These are phyloP conservation scores for Aphanomyces euteiches DNA, from an alignment of 352 stramenopile genomes.

Conservation along the genomic window DNA sequence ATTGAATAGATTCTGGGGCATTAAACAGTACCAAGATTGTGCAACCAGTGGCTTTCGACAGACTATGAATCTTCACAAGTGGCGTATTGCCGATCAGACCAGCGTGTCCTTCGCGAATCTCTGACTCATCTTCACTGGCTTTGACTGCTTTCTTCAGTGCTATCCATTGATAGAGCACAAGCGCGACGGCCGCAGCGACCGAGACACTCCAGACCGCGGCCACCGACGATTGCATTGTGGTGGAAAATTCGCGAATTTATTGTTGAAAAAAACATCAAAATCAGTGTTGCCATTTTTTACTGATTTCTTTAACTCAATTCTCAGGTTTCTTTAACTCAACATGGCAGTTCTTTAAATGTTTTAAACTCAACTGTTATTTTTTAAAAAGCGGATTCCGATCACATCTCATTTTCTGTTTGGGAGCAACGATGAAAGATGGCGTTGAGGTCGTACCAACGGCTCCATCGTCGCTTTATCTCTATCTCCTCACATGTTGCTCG, in stretches of 20 bases:
- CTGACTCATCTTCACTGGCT: slow-evolving; percentile 7
- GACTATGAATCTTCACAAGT: slow-evolving; percentile 82
- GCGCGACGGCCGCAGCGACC: background rate
- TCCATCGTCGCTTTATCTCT: background rate
- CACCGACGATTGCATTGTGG: background rate
- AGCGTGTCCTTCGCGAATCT: slow-evolving; percentile 61
- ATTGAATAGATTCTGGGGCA: background rate
- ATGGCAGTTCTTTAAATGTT: too few relatives aligned
- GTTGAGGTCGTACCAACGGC: slow-evolving; percentile 1
- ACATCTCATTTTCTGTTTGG: too few relatives aligned
- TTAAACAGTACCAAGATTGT: slow-evolving; percentile 65
- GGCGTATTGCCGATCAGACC: slow-evolving; percentile 92
- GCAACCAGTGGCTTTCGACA: slow-evolving; percentile 90
- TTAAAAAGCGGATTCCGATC: too few relatives aligned
- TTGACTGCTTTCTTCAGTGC: slow-evolving; percentile 30
- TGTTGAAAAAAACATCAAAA: background rate
- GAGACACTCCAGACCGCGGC: background rate
- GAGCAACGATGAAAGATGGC: background rate
- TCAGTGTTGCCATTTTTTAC: background rate
- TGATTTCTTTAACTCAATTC: background rate
- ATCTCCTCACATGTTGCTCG: slow-evolving; percentile 18
- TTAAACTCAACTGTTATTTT: too few relatives aligned
- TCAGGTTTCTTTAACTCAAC: too few relatives aligned
- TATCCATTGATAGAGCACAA: slow-evolving; percentile 8
- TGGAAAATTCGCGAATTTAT: background rate